phyloP scores from a whole-genome alignment of 352 stramenopile genomes.

The Globisporangium parvum region DNA sequence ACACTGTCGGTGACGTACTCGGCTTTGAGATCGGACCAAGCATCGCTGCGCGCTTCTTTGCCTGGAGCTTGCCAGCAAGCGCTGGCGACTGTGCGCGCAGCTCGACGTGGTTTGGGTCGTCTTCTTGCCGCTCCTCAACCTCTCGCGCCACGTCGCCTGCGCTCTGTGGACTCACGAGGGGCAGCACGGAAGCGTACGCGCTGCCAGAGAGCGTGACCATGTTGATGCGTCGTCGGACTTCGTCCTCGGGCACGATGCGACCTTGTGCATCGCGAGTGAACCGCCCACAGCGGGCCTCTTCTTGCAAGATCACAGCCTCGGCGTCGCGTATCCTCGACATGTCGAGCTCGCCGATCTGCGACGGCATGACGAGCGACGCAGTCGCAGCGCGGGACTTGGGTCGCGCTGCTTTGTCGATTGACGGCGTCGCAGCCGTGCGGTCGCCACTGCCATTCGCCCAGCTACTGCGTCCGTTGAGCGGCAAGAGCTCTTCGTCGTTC shows the following conservation, averaged over 20 bases:
- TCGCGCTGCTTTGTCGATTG: conserved; percentile 10
- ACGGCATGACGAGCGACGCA: conserved; percentile 26
- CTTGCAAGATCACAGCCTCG: conserved; percentile 56
- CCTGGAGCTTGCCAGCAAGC: conserved; percentile 28
- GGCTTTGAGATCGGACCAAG: conserved; percentile 66
- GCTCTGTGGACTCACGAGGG: not conserved
- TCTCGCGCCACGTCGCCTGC: not conserved
- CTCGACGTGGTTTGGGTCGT: conserved; percentile 1
- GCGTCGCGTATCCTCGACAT: conserved; percentile 72
- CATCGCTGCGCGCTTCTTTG: conserved; percentile 65
- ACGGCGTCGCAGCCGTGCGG: not conserved
- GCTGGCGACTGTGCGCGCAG: conserved; percentile 1
- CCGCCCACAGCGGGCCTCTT: conserved; percentile 58
- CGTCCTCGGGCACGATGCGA: conserved; percentile 54
- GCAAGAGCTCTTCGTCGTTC: conserved; percentile 80
- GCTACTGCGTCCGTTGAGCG: conserved; percentile 12
- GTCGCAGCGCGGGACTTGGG: conserved; percentile 5
- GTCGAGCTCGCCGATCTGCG: conserved; percentile 80
- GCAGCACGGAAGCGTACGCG: conserved; percentile 24
- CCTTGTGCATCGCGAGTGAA: conserved; percentile 70
- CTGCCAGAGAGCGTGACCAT: conserved; percentile 58
- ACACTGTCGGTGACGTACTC: conserved; percentile 14
- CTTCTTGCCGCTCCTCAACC: conserved; percentile 7
- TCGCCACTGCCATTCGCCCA: not conserved
- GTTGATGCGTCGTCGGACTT: conserved; percentile 38